A percentile compares a stretch with the other conserved stretches of the same genome.
These are phyloP conservation scores for Fusarium sp. DNA, from an alignment of 2,329 filamentous ascomycete genomes.

Conservation along the genomic window DNA sequence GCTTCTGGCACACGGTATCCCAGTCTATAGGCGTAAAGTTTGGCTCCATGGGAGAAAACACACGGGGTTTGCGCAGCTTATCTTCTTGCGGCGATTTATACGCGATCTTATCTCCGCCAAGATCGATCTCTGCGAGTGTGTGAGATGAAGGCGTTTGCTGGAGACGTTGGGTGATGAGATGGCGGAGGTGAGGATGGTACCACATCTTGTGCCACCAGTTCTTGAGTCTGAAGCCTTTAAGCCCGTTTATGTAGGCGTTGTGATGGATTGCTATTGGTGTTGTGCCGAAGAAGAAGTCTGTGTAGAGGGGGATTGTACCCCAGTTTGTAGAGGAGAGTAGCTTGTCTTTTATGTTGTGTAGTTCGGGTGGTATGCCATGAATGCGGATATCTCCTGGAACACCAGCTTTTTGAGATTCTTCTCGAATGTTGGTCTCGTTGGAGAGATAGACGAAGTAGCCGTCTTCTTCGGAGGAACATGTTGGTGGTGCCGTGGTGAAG, in stretches of 20 bases:
- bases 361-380: slow-evolving; percentile 41
- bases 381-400: slow-evolving; percentile 45
- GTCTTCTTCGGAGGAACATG: slow-evolving; percentile 50
- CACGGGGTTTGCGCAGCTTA: slow-evolving; percentile 16
- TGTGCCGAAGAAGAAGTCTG: slow-evolving; percentile 50
- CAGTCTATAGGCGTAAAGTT: slow-evolving; percentile 42
- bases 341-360: slow-evolving; percentile 22
- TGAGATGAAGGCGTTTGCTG: neutral
- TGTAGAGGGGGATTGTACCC: slow-evolving; percentile 48
- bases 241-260: slow-evolving; percentile 47
- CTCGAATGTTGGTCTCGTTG: slow-evolving; percentile 34
- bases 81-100: slow-evolving; percentile 40
- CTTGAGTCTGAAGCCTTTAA: slow-evolving; percentile 45
- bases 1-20: slow-evolving; percentile 48
- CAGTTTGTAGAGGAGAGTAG: slow-evolving; percentile 39
- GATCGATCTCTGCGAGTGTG: slow-evolving; percentile 26
- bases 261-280: slow-evolving; percentile 51
- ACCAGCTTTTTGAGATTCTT: slow-evolving; percentile 43
- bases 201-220: slow-evolving; percentile 51
- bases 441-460: slow-evolving; percentile 46
- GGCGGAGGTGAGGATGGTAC: slow-evolving; percentile 47
- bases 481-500: slow-evolving; percentile 49
- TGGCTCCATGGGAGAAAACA: slow-evolving; percentile 38
- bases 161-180: slow-evolving; percentile 43
- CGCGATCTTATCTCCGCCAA: slow-evolving; percentile 7